Conservation (phyloP, 257 asterid genomes). For the Primulina huaijiensis region DNA sequence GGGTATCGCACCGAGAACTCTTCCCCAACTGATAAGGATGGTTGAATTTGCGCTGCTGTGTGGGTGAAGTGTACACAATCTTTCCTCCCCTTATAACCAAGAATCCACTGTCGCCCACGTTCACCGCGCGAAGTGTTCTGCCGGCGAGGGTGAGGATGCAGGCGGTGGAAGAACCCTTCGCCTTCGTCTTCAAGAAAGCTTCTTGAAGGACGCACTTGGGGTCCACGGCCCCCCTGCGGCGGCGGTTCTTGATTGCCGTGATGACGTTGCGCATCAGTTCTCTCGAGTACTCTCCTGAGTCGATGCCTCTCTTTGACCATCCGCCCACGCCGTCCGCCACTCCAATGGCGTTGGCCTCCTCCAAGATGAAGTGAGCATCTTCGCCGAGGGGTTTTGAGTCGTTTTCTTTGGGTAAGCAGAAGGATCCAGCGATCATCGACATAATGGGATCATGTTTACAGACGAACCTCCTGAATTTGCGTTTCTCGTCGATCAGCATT, state of each 20-base stretch:
- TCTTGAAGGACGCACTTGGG: slow-evolving; percentile 22
- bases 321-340: slow-evolving; percentile 37
- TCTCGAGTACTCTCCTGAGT: slow-evolving; percentile 28
- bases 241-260: background rate
- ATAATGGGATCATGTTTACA: too few relatives aligned
- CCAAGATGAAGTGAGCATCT: slow-evolving; percentile 31
- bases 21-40: slow-evolving; percentile 34
- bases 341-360: slow-evolving; percentile 20
- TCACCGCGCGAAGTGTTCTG: slow-evolving; percentile 6
- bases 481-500: too few relatives aligned
- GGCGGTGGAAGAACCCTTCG: slow-evolving; percentile 30
- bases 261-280: slow-evolving; percentile 23
- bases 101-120: slow-evolving; percentile 33
- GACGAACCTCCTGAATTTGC: too few relatives aligned
- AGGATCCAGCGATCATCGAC: too few relatives aligned
- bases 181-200: slow-evolving; percentile 21
- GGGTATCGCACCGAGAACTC: background rate
- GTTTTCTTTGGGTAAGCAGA: too few relatives aligned
- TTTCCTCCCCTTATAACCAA: slow-evolving; percentile 23
- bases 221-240: background rate
- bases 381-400: slow-evolving; percentile 25
- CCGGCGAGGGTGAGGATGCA: slow-evolving; percentile 21
- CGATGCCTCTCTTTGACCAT: slow-evolving; percentile 19
- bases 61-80: slow-evolving; percentile 15
- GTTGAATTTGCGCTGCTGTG: slow-evolving; percentile 18